Evolutionary conservation across 2,329 filamentous ascomycete species (phyloP).

Genomic region (Hirsutella minnesotensis): DNA sequence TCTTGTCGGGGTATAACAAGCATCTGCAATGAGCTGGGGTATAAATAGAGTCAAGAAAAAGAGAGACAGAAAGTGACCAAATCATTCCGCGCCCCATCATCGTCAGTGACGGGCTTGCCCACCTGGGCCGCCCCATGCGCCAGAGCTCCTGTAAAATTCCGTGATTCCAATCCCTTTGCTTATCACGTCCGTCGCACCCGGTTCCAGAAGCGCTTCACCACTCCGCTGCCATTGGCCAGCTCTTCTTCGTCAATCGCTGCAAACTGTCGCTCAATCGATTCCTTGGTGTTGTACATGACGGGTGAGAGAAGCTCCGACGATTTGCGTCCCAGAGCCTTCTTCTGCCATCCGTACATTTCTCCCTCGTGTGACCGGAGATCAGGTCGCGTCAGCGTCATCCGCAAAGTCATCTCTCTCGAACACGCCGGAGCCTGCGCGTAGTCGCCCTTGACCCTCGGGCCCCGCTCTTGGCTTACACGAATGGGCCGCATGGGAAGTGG

Average conservation of each 20-base stretch:
- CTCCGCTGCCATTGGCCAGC: conserved; percentile 30
- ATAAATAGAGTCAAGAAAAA: too few relatives aligned
- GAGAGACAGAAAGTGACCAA: background rate
- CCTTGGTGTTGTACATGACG: conserved; percentile 27
- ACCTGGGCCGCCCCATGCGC: too few relatives aligned
- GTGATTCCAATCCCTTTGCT: too few relatives aligned
- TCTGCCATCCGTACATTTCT: conserved; percentile 59
- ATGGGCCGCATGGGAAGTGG: conserved; percentile 16
- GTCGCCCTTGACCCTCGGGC: conserved; percentile 20
- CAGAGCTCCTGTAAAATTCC: too few relatives aligned
- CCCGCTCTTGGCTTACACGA: conserved; percentile 13
- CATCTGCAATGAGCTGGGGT: too few relatives aligned
- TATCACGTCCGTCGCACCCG: conserved; percentile 35
- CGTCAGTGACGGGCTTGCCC: too few relatives aligned
- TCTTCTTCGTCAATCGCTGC: conserved; percentile 40
- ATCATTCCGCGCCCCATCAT: background rate
- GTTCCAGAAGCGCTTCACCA: conserved; percentile 55
- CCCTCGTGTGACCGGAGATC: conserved; percentile 71
- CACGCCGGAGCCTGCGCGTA: conserved; percentile 41
- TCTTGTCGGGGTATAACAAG: too few relatives aligned
- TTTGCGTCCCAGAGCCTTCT: conserved; percentile 26
- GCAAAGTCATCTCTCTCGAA: conserved; percentile 82
- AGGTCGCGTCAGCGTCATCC: conserved; percentile 87
- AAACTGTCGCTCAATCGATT: conserved; percentile 41
- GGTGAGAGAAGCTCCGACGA: conserved; percentile 25